A percentile compares a stretch with the other conserved stretches of the same genome.
phyloP scores from a whole-genome alignment of 352 stramenopile species.

The Phytophthora hibernalis region DNA sequence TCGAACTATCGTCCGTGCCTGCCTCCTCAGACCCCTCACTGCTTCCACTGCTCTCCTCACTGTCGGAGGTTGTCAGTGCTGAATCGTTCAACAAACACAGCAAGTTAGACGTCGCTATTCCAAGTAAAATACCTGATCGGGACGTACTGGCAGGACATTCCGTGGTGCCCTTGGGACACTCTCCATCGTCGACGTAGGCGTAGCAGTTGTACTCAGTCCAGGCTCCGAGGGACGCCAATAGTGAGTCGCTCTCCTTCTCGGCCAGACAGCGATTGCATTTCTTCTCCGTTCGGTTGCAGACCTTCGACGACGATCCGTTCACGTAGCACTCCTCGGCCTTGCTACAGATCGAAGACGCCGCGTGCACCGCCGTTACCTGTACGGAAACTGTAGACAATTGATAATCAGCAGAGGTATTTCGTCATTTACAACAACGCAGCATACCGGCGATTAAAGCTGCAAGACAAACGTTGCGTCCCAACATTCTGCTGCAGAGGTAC shows the following conservation, averaged over 20 bases:
- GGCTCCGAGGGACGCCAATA: conserved; percentile 27
- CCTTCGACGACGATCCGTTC: conserved; percentile 48
- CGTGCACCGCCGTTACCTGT: conserved; percentile 28
- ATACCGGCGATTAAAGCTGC: conserved; percentile 36
- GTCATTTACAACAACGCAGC: not conserved
- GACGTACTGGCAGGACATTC: conserved; percentile 49
- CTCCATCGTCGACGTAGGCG: conserved; percentile 36
- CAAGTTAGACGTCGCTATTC: conserved; percentile 1
- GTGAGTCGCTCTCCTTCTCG: conserved; percentile 34
- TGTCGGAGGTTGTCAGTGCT: conserved; percentile 29
- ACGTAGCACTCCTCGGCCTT: conserved; percentile 54
- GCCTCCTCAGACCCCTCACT: conserved; percentile 22
- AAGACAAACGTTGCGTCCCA: conserved; percentile 37
- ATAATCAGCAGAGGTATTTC: not conserved
- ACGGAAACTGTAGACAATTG: conserved; percentile 17
- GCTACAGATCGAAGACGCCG: conserved; percentile 40
- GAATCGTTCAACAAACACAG: conserved; percentile 1
- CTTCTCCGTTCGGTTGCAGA: conserved; percentile 51
- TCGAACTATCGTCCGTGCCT: conserved; percentile 22
- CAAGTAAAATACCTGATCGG: not conserved
- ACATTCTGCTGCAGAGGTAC: conserved; percentile 12
- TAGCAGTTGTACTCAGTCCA: conserved; percentile 59
- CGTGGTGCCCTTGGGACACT: conserved; percentile 50
- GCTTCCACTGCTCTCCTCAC: conserved; percentile 32
- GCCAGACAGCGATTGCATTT: conserved; percentile 56